Evolutionary conservation across 495 filamentous ascomycete species (phyloP), one percentile per base, ranked within the genome.

Genomic region (Bacidia rubella): DNA sequence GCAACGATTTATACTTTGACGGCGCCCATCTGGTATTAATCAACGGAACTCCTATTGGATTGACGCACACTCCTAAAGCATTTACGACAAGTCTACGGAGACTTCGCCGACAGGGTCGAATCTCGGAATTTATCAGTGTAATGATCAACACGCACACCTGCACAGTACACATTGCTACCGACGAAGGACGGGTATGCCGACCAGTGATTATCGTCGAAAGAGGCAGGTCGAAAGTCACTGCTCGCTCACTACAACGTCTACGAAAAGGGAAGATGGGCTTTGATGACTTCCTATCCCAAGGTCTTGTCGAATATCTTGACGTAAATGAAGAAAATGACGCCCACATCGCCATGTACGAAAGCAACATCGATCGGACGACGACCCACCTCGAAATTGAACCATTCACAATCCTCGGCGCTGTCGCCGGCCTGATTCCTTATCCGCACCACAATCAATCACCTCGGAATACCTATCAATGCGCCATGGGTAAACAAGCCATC

Each of bases 401-500:
- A 0, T 97, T 96, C 65, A 97, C 93, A 1, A 84, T 97, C 41
- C 81, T 99, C 26, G 92, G 92, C n/a, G 93, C 92, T 23, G 93
- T 97, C 29, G 92, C 92, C 35, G 90, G 92, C 38, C 73, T 99
- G 20, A 97, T 99, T 60, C 92, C 92, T 2, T 99, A 96, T 62
- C 92, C 92, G 11, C 93, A 99, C 68, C 92, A 99, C 72, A 99
- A 99, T 66, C 92, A 99, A 66, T 99, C 92, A 2, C 92, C 92
- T 9, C 81, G 92, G 70, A 99, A 99, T 64, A 99, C 92, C 7
- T 99, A 99, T 63, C 92, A 98, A 70, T 96, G 93, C 66, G 92
- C 92, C 67, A 99, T 99, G 92, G 92, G 92, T 74, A 99, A 99
- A 69, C 92, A 99, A 85, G 92, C 92, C 17, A 96, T 99, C 65